phyloP scores from a whole-genome alignment of 768 basidiomycete species.

The Tremella mesenterica region DNA sequence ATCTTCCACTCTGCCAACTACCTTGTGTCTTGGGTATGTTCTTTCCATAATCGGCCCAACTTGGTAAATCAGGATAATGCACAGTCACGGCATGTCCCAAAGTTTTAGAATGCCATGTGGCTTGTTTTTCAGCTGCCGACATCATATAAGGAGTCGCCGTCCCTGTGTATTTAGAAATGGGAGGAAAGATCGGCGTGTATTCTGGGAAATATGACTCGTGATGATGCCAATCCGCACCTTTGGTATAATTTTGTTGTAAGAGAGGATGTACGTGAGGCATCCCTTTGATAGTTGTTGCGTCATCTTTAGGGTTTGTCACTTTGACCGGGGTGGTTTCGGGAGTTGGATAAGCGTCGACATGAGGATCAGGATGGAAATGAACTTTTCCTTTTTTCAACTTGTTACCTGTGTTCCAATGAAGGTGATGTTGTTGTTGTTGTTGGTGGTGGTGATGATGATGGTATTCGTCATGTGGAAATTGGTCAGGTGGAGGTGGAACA shows the following conservation, averaged over 20 bases:
- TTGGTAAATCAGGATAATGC: slow-evolving; percentile 33
- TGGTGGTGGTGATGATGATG: too few species aligned
- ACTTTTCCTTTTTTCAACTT: slow-evolving; percentile 9
- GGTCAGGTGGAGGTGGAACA: background rate
- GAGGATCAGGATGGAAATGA: slow-evolving; percentile 8
- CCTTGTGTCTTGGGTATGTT: slow-evolving; percentile 4
- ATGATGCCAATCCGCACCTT: slow-evolving; percentile 23
- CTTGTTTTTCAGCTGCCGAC: slow-evolving; percentile 14
- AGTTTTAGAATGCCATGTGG: slow-evolving; percentile 11
- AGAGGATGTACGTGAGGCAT: background rate
- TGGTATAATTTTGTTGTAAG: slow-evolving; percentile 1
- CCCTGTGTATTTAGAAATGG: background rate
- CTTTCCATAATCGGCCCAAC: slow-evolving; percentile 18
- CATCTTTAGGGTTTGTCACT: background rate
- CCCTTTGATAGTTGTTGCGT: background rate
- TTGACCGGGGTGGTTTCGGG: background rate
- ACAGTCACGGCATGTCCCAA: slow-evolving; percentile 17
- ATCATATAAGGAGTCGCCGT: slow-evolving; percentile 7
- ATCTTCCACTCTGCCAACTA: slow-evolving; percentile 13
- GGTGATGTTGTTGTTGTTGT: too few species aligned
- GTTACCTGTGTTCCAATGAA: background rate
- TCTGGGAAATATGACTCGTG: slow-evolving; percentile 32
- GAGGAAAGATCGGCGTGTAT: slow-evolving; percentile 15
- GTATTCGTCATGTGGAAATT: too few species aligned
- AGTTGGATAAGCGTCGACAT: background rate